Conservation (phyloP, 139 green algal species). For the Chlamydomonas sp. region DNA sequence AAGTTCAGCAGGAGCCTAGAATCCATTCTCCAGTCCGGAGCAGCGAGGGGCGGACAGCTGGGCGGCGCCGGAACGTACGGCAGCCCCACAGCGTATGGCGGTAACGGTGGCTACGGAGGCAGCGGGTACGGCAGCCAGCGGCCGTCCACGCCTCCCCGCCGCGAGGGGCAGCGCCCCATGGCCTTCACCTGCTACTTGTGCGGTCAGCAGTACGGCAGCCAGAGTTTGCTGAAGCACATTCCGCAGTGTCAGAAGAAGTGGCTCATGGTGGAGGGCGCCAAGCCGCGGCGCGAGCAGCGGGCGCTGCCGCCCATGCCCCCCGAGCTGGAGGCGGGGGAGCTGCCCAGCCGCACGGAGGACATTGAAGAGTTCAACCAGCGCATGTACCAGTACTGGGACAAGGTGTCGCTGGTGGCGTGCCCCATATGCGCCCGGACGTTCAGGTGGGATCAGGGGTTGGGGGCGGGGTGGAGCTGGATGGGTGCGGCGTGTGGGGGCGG, state of each 20-base stretch:
- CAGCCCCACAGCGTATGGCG: background rate
- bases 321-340: constrained; percentile 23
- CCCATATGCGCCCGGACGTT: constrained; percentile 54
- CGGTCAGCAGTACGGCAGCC: constrained; percentile 34
- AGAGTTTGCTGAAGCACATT: constrained; percentile 43
- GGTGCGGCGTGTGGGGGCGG: no score
- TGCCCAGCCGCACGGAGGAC: constrained; percentile 7
- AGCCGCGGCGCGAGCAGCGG: constrained; percentile 45
- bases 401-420: constrained; percentile 50
- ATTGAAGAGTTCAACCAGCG: constrained; percentile 60
- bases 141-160: background rate
- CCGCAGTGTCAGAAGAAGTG: constrained; percentile 48
- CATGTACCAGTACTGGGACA: constrained; percentile 63
- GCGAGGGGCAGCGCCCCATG: constrained; percentile 18
- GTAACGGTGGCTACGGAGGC: background rate
- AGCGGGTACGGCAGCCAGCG: background rate
- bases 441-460: constrained; percentile 37
- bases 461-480: background rate
- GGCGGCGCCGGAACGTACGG: background rate
- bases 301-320: constrained; percentile 48
- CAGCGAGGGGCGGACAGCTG: background rate
- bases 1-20: constrained; percentile 17
- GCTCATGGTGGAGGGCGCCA: constrained; percentile 31
- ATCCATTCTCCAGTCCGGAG: background rate
- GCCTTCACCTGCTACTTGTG: constrained; percentile 38